A percentile compares a stretch with the other conserved stretches of the same genome.
Conservation (phyloP, 1,139 yeast genomes). For the Pichia sp. region DNA sequence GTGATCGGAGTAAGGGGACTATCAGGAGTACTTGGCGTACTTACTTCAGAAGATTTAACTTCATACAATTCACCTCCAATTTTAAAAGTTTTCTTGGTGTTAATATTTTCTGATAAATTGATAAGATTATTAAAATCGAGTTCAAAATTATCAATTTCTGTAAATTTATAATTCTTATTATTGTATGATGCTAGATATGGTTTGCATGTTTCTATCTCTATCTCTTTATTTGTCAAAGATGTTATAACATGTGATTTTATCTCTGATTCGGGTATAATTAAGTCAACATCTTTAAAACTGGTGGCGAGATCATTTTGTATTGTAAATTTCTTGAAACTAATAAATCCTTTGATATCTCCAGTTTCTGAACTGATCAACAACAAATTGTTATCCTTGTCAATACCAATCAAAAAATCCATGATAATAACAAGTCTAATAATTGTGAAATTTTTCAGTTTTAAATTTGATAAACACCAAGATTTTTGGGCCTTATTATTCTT, state of each 20-base stretch:
- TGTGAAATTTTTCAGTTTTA: slow-evolving; percentile 16
- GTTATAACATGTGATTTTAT: neutral
- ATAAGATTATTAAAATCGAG: neutral
- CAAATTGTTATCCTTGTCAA: slow-evolving; percentile 15
- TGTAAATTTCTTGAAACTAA: neutral
- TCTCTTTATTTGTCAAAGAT: slow-evolving; percentile 32
- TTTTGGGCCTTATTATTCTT: neutral
- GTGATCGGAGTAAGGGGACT: neutral
- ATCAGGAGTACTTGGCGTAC: neutral
- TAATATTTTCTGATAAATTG: neutral
- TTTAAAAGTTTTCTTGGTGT: slow-evolving; percentile 1
- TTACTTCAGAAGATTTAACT: neutral
- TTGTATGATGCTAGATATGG: slow-evolving; percentile 48
- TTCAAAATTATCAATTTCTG: slow-evolving; percentile 9
- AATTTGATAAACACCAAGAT: slow-evolving; percentile 31
- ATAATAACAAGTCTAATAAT: slow-evolving; percentile 4
- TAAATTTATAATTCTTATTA: slow-evolving; percentile 30
- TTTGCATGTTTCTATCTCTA: slow-evolving; percentile 60
- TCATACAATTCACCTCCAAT: slow-evolving; percentile 4
- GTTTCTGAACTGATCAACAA: slow-evolving; percentile 14
- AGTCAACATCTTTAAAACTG: neutral
- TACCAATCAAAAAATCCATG: slow-evolving; percentile 6
- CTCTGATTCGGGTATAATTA: neutral
- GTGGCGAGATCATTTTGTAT: neutral
- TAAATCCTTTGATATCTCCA: slow-evolving; percentile 12